Percentiles rank a stretch among this genome's conserved stretches.
phyloP scores from a whole-genome alignment of 139 green algal species.

The Chloropicon primus region DNA sequence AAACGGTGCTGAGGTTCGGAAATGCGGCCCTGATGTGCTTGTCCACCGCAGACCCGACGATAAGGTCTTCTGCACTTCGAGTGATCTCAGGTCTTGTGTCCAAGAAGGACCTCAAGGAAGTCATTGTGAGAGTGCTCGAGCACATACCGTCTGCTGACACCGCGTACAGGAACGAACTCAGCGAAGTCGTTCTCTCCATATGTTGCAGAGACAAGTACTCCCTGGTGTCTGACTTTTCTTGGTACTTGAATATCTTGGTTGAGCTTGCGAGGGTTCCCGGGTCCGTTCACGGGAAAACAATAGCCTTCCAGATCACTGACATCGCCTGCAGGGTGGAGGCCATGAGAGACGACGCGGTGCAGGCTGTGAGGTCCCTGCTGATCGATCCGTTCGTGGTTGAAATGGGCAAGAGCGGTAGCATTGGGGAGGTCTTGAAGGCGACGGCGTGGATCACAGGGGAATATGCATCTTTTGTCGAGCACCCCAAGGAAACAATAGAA shows the following conservation, averaged over 20 bases:
- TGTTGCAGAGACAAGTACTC: slow-evolving; percentile 18
- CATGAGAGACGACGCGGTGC: slow-evolving; percentile 14
- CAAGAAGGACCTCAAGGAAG: slow-evolving; percentile 11
- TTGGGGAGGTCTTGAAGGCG: slow-evolving; percentile 12
- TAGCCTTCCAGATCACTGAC: slow-evolving; percentile 27
- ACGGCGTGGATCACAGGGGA: slow-evolving; percentile 29
- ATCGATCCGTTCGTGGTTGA: slow-evolving; percentile 7
- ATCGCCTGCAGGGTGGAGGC: slow-evolving; percentile 14
- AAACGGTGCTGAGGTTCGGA: slow-evolving; percentile 10
- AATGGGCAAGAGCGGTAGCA: slow-evolving; percentile 1
- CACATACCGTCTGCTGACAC: slow-evolving; percentile 13
- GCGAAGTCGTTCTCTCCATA: slow-evolving; percentile 20
- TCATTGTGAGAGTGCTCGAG: slow-evolving; percentile 10
- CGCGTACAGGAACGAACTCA: slow-evolving; percentile 20
- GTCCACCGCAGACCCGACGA: slow-evolving; percentile 12
- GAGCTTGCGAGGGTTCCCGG: slow-evolving; percentile 19
- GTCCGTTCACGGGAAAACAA: slow-evolving; percentile 9
- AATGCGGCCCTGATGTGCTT: slow-evolving; percentile 12
- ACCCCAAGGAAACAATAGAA: background rate
- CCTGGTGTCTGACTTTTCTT: slow-evolving; percentile 26
- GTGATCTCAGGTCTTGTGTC: slow-evolving; percentile 11
- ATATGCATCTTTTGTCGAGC: slow-evolving; percentile 12
- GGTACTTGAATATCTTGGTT: slow-evolving; percentile 23
- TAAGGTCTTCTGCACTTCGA: slow-evolving; percentile 8
- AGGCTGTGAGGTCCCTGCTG: slow-evolving; percentile 1